A percentile compares a stretch with the other conserved stretches of the same genome.
Conservation (phyloP, 768 basidiomycete genomes). For the Mrakia blollopis region DNA sequence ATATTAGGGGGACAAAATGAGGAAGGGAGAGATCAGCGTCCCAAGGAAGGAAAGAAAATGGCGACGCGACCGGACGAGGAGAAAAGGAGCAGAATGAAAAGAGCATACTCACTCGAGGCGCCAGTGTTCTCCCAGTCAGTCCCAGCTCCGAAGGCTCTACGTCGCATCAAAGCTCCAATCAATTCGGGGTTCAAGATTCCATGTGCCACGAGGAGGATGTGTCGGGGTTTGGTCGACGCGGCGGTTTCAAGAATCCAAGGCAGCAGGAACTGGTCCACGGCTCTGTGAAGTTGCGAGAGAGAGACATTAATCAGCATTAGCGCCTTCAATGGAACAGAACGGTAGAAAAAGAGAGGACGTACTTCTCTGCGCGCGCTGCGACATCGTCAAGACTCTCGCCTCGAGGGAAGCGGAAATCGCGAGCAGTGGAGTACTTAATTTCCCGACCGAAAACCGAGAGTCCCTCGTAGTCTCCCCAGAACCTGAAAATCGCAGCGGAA, state of each 20-base stretch:
- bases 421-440: neutral
- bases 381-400: conserved; percentile 69
- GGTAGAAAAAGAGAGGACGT: too few relatives aligned
- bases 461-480: conserved; percentile 58
- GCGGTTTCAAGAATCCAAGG: conserved; percentile 51
- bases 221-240: conserved; percentile 46
- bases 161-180: neutral
- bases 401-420: conserved; percentile 52
- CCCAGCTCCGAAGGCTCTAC: neutral
- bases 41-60: too few relatives aligned
- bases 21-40: neutral
- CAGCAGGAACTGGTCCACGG: conserved; percentile 55
- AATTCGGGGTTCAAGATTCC: conserved; percentile 56
- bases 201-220: conserved; percentile 67
- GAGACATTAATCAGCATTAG: too few relatives aligned
- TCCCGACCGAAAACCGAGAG: neutral
- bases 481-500: neutral
- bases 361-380: conserved; percentile 52
- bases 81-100: too few relatives aligned
- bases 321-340: too few relatives aligned
- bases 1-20: neutral
- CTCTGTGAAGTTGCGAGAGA: conserved; percentile 34
- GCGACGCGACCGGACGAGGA: too few relatives aligned
- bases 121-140: neutral
- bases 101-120: neutral